A percentile compares a stretch with the other conserved stretches of the same genome.
These are phyloP conservation scores for Bassia scoparia DNA, from an alignment of 148 eudicot genomes.

Conservation along the genomic window DNA sequence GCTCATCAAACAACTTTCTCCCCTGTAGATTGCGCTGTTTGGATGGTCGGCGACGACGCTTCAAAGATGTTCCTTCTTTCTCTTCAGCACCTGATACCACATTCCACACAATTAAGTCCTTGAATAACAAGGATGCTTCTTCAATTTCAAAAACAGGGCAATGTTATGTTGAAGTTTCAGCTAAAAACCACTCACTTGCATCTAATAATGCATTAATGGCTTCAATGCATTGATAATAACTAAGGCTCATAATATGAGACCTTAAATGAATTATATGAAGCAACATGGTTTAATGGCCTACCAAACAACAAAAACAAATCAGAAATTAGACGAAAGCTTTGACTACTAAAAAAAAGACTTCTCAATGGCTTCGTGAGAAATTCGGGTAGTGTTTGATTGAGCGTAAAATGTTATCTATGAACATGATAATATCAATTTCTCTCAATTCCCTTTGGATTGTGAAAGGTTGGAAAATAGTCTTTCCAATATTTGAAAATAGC, in stretches of 20 bases:
- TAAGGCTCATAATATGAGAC: background rate
- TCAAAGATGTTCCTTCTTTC: slow-evolving; percentile 59
- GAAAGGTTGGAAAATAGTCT: no score
- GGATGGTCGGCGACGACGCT: slow-evolving; percentile 70
- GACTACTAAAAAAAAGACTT: no score
- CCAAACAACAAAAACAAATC: no score
- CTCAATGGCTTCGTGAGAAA: no score
- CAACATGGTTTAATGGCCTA: no score
- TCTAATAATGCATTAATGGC: background rate
- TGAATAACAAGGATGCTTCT: background rate
- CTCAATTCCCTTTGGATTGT: no score
- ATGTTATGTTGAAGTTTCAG: background rate
- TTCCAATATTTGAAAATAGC: no score
- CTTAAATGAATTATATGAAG: no score
- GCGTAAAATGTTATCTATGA: no score
- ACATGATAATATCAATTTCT: no score
- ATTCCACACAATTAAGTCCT: slow-evolving; percentile 21
- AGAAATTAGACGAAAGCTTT: no score
- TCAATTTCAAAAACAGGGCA: background rate
- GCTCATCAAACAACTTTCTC: slow-evolving; percentile 81
- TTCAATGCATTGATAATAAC: background rate
- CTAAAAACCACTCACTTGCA: background rate
- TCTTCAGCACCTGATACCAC: slow-evolving; percentile 48
- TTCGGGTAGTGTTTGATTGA: no score
- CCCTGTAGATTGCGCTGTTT: slow-evolving; percentile 60